Base-by-base conservation (phyloP, 139 green algal genomes). In the Mesostigma viride region DNA sequence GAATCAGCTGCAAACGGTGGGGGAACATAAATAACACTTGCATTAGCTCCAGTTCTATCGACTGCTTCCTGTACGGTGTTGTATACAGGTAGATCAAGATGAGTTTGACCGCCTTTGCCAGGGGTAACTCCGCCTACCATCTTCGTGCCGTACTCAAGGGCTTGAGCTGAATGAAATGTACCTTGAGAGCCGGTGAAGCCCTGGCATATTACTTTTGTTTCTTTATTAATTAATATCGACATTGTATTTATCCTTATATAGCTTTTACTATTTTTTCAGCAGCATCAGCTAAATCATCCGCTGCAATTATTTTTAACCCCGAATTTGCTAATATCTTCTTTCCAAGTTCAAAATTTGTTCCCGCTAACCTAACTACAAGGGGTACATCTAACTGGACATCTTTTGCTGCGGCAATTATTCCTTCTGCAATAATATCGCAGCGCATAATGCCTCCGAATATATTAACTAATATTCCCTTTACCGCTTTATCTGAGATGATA, bases 391-490 rank as follows among this genome's bases (percentile, higher is more conserved):
- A 6, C 3, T 22, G 17, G 8, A 59, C 6, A 5, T 59, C 14
- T 30, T 59, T 59, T 3, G 6, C 6, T 59, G 47, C 47, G 6
- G 3, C 47, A 22, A 59, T 59, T 24, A 59, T 24, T 14, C 47
- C 47, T 11, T 11, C 47, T 6, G 47, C 47, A 30, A 59, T 24
- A 3, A 11, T 11, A 22, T 59, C 47, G 47, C 47, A 59, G 27
- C 47, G 47, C 11, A 59, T 22, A 22, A 77, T 77, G 1, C 71
- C 58, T 78, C 85, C 91, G 75, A 97, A 97, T 57, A 97, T 96
- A 84, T 97, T 97, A 58, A 97, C 89, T 17, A 97, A 83, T 64
- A 97, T 85, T 28, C 89, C 90, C 78, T 95, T 93, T 33, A 97
- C 91, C 46, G 94, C 85, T 5, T 77, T 73, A 81, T 97, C 91